phyloP scores from a whole-genome alignment of 2,329 filamentous ascomycete genomes.

The Aureobasidium sp. region DNA sequence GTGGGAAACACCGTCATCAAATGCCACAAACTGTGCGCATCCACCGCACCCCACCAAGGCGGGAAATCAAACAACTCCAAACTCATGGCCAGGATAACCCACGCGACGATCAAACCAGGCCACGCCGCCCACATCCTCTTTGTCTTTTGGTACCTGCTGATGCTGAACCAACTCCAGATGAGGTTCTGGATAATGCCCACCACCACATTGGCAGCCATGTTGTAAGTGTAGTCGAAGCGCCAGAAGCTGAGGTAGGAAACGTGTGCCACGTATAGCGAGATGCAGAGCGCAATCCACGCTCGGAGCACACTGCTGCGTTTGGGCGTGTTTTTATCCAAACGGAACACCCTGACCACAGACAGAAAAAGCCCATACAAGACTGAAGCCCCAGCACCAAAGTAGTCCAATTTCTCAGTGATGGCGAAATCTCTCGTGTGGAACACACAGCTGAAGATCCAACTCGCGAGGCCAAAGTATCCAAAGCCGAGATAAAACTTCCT shows the following conservation, averaged over 20 bases:
- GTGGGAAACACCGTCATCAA: conserved; percentile 82
- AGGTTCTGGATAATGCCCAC: conserved; percentile 71
- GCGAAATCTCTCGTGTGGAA: conserved; percentile 87
- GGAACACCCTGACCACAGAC: conserved; percentile 69
- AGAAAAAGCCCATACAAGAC: conserved; percentile 91
- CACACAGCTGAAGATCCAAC: conserved; percentile 81
- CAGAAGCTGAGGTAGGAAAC: conserved; percentile 77
- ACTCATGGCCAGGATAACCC: conserved; percentile 90
- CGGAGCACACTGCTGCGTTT: conserved; percentile 48
- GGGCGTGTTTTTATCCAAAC: conserved; percentile 52
- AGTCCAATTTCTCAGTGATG: conserved; percentile 87
- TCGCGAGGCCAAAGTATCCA: conserved; percentile 69
- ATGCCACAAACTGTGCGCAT: conserved; percentile 96
- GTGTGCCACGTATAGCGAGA: conserved; percentile 62
- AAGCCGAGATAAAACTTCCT: conserved; percentile 73
- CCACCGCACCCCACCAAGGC: conserved; percentile 69
- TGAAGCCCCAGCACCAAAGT: conserved; percentile 83
- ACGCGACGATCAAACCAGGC: conserved; percentile 85
- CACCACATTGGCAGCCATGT: conserved; percentile 89
- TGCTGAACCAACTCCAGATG: conserved; percentile 80
- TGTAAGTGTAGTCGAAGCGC: conserved; percentile 93
- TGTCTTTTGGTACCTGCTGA: conserved; percentile 61
- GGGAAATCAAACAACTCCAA: conserved; percentile 92
- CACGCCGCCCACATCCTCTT: conserved; percentile 72
- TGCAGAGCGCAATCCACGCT: conserved; percentile 67